Evolutionary conservation across 2,329 filamentous ascomycete genomes (phyloP).

Genomic region (Neopestalotiopsis rosae): DNA sequence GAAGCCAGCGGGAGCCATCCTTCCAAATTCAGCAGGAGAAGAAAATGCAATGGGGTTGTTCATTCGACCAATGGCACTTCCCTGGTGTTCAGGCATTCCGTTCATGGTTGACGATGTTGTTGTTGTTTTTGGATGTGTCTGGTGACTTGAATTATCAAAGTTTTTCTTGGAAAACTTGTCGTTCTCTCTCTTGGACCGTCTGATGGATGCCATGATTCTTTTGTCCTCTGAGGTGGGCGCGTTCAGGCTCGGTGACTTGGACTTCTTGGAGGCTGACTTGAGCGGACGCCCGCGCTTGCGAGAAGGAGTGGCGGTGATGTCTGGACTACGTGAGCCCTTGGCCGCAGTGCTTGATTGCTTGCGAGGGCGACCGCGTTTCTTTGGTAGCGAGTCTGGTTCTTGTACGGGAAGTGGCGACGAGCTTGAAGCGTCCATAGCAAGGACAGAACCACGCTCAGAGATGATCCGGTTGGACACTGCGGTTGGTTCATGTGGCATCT

Average conservation of each 20-base stretch:
- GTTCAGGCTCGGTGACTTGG: background rate
- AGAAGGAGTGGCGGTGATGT: background rate
- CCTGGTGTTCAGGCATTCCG: background rate
- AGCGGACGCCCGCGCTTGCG: slow-evolving; percentile 9
- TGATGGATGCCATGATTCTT: background rate
- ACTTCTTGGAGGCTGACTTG: background rate
- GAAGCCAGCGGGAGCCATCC: background rate
- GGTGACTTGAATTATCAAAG: background rate
- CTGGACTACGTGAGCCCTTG: no score
- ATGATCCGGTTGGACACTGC: no score
- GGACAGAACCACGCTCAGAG: no score
- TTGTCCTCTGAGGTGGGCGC: background rate
- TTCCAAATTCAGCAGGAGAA: background rate
- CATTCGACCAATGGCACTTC: background rate
- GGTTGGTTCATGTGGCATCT: no score
- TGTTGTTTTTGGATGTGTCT: background rate
- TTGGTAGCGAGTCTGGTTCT: background rate
- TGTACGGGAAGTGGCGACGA: background rate
- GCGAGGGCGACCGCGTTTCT: slow-evolving; percentile 11
- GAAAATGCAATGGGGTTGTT: background rate
- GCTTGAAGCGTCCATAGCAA: background rate
- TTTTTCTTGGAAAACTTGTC: background rate
- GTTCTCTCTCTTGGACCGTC: background rate
- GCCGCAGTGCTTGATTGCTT: background rate
- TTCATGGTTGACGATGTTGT: background rate